phyloP scores from a whole-genome alignment of 495 filamentous ascomycete species.

The Clohesyomyces aquaticus region DNA sequence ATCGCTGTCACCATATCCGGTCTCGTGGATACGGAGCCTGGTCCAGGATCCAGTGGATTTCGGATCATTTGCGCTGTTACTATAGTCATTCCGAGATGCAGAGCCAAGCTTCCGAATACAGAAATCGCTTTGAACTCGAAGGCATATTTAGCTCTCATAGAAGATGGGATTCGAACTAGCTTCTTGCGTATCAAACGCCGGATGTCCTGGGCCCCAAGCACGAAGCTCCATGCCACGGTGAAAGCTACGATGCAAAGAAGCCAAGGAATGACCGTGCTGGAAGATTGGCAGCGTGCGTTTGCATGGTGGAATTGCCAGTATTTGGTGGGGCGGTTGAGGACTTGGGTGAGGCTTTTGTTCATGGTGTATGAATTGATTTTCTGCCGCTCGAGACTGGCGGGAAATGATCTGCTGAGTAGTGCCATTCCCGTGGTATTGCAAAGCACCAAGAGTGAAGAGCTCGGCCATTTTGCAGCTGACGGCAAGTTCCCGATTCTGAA shows the following conservation, averaged over 20 bases:
- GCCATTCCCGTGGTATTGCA: no score
- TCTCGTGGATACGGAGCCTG: neutral
- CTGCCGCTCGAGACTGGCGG: no score
- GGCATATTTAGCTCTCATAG: neutral
- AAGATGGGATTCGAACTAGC: neutral
- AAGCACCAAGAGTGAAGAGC: no score
- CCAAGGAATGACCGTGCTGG: constrained; percentile 1
- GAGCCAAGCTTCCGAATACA: neutral
- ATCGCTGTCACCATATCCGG: neutral
- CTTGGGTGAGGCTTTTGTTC: neutral
- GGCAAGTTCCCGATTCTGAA: no score
- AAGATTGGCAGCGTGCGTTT: neutral
- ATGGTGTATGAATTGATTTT: neutral
- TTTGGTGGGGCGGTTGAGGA: neutral
- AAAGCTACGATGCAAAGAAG: constrained; percentile 6
- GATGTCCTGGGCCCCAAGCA: constrained; percentile 3
- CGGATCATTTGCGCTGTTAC: constrained; percentile 7
- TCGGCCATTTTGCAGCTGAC: no score
- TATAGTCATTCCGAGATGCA: constrained; percentile 1
- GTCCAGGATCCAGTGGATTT: neutral
- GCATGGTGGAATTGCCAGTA: constrained; percentile 2
- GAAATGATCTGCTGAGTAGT: no score
- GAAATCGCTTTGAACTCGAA: neutral
- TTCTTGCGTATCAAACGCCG: neutral
- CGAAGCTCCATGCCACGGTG: constrained; percentile 4